Conservation (phyloP, 2,329 filamentous ascomycete genomes). For the Pezicula neosporulosa region DNA sequence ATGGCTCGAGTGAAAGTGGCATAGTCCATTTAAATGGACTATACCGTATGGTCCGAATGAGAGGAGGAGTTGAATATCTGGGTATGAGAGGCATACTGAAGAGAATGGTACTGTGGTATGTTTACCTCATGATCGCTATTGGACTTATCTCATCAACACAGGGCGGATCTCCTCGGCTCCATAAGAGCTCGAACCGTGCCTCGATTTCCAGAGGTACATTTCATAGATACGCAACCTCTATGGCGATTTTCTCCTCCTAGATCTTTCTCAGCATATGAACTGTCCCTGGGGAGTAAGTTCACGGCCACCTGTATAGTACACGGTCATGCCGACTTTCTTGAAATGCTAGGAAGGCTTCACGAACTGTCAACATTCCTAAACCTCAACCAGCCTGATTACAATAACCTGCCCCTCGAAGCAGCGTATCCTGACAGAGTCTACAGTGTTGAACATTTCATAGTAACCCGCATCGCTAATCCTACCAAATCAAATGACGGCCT, state of each 20-base stretch:
- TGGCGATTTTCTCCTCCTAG: background rate
- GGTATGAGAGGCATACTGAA: background rate
- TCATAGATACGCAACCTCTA: background rate
- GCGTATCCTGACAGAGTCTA: conserved; percentile 2
- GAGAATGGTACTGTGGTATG: conserved; percentile 2
- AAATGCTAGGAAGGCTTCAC: background rate
- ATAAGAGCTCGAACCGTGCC: background rate
- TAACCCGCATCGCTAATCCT: background rate
- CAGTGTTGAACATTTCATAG: background rate
- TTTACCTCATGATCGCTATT: background rate
- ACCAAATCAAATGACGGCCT: background rate
- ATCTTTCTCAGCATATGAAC: background rate
- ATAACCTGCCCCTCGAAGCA: background rate
- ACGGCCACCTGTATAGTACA: background rate
- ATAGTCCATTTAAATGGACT: background rate
- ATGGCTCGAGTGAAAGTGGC: background rate
- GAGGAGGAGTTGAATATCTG: background rate
- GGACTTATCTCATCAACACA: background rate
- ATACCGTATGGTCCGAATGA: background rate
- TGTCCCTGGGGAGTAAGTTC: background rate
- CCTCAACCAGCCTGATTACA: background rate
- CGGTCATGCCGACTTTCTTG: background rate
- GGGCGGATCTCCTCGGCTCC: background rate
- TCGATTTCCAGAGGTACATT: background rate
- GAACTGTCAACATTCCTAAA: background rate